Conservation (phyloP, 2,329 filamentous ascomycete genomes). For the Teratosphaeria destructans region DNA sequence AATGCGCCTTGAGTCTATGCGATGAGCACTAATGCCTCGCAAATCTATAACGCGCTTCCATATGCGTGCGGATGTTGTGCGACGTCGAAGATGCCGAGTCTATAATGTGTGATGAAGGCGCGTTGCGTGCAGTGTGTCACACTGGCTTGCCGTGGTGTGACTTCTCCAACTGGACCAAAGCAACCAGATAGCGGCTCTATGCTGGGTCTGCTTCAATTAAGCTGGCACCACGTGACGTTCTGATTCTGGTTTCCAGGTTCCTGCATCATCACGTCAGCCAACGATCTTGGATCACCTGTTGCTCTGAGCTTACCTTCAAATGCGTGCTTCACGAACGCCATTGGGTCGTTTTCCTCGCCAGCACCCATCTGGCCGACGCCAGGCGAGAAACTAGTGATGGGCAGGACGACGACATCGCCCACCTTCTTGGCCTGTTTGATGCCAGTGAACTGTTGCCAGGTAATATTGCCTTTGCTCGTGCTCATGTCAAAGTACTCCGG, state of each 20-base stretch:
- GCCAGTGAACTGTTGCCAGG: slow-evolving; percentile 80
- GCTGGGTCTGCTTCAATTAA: neutral
- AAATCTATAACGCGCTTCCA: neutral
- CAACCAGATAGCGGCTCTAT: no score
- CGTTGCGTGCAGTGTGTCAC: neutral
- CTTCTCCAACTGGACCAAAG: neutral
- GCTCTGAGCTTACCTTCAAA: slow-evolving; percentile 66
- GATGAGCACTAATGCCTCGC: neutral
- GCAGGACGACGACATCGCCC: slow-evolving; percentile 84
- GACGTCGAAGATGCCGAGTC: neutral
- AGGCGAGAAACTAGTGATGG: slow-evolving; percentile 95
- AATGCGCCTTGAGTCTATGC: neutral
- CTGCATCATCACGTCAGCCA: neutral
- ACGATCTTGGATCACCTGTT: neutral
- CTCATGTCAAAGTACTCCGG: slow-evolving; percentile 74
- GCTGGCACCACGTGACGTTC: neutral
- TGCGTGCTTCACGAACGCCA: slow-evolving; percentile 95
- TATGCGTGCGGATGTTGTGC: neutral
- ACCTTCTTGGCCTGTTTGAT: slow-evolving; percentile 76
- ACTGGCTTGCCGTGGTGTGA: neutral
- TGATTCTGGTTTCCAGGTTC: neutral
- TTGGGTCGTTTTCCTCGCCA: slow-evolving; percentile 75
- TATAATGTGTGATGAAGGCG: neutral
- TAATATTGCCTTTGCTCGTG: slow-evolving; percentile 60
- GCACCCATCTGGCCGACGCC: slow-evolving; percentile 91